Percentiles rank a stretch among this genome's conserved stretches.
These are phyloP conservation scores for Teunomyces cretensis DNA, from an alignment of 805 yeast species.

Conservation along the genomic window DNA sequence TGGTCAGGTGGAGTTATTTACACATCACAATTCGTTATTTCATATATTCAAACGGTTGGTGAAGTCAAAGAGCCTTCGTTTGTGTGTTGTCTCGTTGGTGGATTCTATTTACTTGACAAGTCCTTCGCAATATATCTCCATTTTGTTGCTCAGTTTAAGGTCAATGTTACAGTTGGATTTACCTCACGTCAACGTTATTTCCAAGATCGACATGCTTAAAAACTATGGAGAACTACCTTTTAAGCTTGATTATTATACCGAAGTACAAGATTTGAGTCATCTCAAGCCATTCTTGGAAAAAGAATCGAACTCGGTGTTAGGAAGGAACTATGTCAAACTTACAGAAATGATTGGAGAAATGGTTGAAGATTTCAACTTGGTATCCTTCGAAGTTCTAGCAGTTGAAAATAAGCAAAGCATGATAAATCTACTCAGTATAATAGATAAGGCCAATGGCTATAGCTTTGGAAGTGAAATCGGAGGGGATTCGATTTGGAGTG, in stretches of 20 bases:
- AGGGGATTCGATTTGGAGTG: slow-evolving; percentile 98
- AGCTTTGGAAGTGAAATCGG: slow-evolving; percentile 93
- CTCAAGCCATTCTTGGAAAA: slow-evolving; percentile 66
- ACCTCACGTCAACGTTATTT: slow-evolving; percentile 90
- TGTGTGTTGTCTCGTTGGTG: slow-evolving; percentile 82
- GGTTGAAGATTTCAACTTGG: slow-evolving; percentile 83
- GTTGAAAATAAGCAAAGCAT: slow-evolving; percentile 90
- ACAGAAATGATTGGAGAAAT: slow-evolving; percentile 79
- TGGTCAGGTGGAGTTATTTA: slow-evolving; percentile 93
- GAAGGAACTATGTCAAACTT: slow-evolving; percentile 60
- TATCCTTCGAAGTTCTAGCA: slow-evolving; percentile 83
- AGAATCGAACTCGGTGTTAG: slow-evolving; percentile 68
- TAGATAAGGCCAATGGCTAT: slow-evolving; percentile 94
- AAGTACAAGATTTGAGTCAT: slow-evolving; percentile 79
- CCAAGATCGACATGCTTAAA: slow-evolving; percentile 81
- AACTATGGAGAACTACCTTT: slow-evolving; percentile 82
- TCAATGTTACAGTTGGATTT: slow-evolving; percentile 91
- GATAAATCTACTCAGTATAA: slow-evolving; percentile 73
- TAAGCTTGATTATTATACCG: slow-evolving; percentile 81
- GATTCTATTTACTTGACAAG: slow-evolving; percentile 81
- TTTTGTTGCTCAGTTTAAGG: slow-evolving; percentile 75
- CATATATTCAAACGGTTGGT: slow-evolving; percentile 61
- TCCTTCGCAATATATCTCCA: slow-evolving; percentile 86
- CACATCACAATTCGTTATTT: slow-evolving; percentile 77
- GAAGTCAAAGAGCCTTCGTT: slow-evolving; percentile 61